Conservation (phyloP, 2,329 filamentous ascomycete species). For the Colletotrichum higginsianum region DNA sequence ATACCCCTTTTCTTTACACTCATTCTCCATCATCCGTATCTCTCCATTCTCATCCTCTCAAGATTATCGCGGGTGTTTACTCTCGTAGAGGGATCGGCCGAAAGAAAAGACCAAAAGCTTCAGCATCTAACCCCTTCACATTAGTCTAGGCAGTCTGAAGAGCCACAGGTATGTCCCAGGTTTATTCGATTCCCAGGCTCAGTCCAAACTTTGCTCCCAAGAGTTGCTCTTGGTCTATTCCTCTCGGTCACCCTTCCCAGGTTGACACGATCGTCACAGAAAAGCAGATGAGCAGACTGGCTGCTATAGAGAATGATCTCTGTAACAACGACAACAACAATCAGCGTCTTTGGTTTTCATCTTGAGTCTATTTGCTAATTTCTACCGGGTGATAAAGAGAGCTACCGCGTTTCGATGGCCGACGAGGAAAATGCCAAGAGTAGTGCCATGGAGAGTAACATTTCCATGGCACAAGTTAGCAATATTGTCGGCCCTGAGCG, state of each 20-base stretch:
- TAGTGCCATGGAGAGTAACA: not conserved
- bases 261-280: conserved; percentile 27
- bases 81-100: conserved; percentile 8
- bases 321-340: not conserved
- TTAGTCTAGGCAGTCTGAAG: conserved; percentile 46
- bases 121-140: conserved; percentile 22
- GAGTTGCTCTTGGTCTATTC: conserved; percentile 47
- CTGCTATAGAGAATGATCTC: not conserved
- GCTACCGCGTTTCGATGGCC: not conserved
- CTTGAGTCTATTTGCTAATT: not conserved
- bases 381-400: not conserved
- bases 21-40: not conserved
- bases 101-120: conserved; percentile 7
- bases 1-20: not conserved
- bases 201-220: conserved; percentile 46
- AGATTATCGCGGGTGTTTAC: not conserved
- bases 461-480: not conserved
- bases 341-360: not conserved
- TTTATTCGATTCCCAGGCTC: conserved; percentile 45
- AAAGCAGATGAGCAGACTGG: not conserved
- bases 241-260: conserved; percentile 44
- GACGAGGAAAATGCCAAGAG: not conserved
- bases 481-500: not conserved
- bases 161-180: conserved; percentile 32
- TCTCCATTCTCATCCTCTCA: not conserved